A percentile compares a stretch with the other conserved stretches of the same genome.
Conservation (phyloP, 1,284 basidiomycete species). For the Ganoderma boninense region DNA sequence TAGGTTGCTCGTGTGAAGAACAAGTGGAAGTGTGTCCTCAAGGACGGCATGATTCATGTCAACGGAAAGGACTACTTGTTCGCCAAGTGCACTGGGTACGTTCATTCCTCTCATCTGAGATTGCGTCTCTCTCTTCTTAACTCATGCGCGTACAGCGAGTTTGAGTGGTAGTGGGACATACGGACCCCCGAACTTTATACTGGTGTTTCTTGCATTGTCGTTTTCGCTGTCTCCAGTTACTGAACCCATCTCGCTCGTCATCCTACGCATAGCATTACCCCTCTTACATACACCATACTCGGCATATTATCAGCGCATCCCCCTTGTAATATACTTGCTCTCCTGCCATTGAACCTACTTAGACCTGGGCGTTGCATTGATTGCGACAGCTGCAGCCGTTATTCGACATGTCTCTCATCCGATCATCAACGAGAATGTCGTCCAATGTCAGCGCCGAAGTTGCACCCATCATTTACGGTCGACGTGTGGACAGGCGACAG, state of each 20-base stretch:
- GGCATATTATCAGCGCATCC: slow-evolving; percentile 28
- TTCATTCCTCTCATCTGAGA: slow-evolving; percentile 10
- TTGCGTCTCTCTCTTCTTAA: background rate
- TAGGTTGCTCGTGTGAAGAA: slow-evolving; percentile 98
- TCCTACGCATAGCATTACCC: slow-evolving; percentile 31
- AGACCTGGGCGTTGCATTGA: slow-evolving; percentile 17
- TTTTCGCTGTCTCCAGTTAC: slow-evolving; percentile 2
- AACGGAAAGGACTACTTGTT: slow-evolving; percentile 99
- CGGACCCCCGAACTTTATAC: slow-evolving; percentile 7
- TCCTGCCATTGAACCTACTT: slow-evolving; percentile 1
- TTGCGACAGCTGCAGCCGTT: slow-evolving; percentile 10
- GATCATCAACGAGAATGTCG: background rate
- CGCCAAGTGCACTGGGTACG: slow-evolving; percentile 91
- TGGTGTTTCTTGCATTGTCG: slow-evolving; percentile 16
- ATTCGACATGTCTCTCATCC: background rate
- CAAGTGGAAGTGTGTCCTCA: slow-evolving; percentile 99
- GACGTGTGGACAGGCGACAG: background rate
- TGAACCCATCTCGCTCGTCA: slow-evolving; percentile 17
- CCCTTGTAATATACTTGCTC: slow-evolving; percentile 25
- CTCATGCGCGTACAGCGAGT: slow-evolving; percentile 28
- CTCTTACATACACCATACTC: slow-evolving; percentile 16
- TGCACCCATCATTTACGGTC: background rate
- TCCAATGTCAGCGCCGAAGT: background rate
- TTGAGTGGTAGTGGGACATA: slow-evolving; percentile 35
- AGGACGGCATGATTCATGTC: slow-evolving; percentile 98